A percentile compares a stretch with the other conserved stretches of the same genome.
Evolutionary conservation across 805 yeast species (phyloP).

Genomic region (Hagleromyces aurorensis): DNA sequence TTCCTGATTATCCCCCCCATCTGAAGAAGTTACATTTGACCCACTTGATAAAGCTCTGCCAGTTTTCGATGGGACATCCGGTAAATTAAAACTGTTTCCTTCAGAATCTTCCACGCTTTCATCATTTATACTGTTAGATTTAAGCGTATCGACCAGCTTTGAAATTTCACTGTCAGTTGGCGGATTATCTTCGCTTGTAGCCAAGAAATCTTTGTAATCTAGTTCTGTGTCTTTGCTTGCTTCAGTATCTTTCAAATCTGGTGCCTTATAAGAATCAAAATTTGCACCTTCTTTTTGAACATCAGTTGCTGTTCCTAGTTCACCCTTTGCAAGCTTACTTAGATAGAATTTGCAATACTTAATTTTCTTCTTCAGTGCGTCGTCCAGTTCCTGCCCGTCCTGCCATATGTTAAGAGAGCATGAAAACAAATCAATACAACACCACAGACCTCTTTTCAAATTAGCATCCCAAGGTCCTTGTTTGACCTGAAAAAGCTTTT

Average conservation of each 20-base stretch:
- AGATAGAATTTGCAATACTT: slow-evolving; percentile 26
- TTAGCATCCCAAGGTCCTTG: slow-evolving; percentile 36
- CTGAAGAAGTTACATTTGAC: too few species aligned
- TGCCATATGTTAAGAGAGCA: slow-evolving; percentile 21
- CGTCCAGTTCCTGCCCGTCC: slow-evolving; percentile 8
- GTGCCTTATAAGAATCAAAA: too few species aligned
- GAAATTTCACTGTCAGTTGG: too few species aligned
- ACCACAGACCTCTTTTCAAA: slow-evolving; percentile 27
- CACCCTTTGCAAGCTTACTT: slow-evolving; percentile 21
- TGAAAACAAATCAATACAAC: slow-evolving; percentile 24
- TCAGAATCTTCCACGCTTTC: too few species aligned
- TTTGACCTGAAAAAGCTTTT: slow-evolving; percentile 38
- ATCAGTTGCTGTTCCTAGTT: slow-evolving; percentile 7
- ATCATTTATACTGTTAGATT: too few species aligned
- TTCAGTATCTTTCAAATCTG: neutral
- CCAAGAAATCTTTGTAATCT: slow-evolving; percentile 4
- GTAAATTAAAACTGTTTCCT: too few species aligned
- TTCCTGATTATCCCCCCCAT: too few species aligned
- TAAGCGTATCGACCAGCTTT: too few species aligned
- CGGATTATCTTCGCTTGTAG: neutral
- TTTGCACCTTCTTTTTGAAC: slow-evolving; percentile 1
- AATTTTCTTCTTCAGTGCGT: slow-evolving; percentile 14
- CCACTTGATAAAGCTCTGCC: too few species aligned
- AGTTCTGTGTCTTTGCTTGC: neutral
- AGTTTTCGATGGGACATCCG: too few species aligned